Evolutionary conservation across 2,329 filamentous ascomycete species (phyloP), one percentile per base, ranked within the genome.

Genomic region (Grosmannia clavigera): DNA sequence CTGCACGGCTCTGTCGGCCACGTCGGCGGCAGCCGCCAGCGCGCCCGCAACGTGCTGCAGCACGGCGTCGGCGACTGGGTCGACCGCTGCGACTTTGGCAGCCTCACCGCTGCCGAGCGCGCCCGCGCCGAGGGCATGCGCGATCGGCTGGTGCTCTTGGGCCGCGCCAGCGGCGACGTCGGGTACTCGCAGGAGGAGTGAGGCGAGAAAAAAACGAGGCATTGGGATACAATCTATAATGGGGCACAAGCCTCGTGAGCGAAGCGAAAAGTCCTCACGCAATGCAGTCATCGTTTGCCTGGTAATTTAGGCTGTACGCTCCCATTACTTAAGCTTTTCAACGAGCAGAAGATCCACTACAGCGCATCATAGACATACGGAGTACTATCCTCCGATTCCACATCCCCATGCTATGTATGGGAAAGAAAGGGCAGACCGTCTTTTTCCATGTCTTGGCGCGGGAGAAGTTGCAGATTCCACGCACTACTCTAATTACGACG

Each of bases 31-130:
- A 80, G 81, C 60, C 69, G 66, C 51, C 72, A 80, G 62, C 72
- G 87, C 61, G 86, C 86, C 58, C 78, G 85, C 64, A 90, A 90
- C 70, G 86, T 90, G 64, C 70, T 90, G 68, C 87, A 90, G 77
- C 87, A 90, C 72, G 87, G 85, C 4, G 77, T 90, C 27, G 85
- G 85, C 4, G 75, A 73, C 52, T 90, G 85, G 84, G 83, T 87
- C 7, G 77, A 76, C 38, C 66, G 74, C 29, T 81, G 81, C 63
- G 78, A 85, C 67, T 82, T 90, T 60, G 66, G 7, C 51, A 16
- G 31, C 5, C 57, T 60, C 22, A 54, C 5, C 0, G 38, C 22
- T 14, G 51, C 31, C 2, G 76, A 74, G 64, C 71, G 66, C 55
- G 70, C 74, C 64, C 77, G 74, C 63, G 86, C 86, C 1, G 79